These are phyloP conservation scores for Mortierella hygrophila DNA, from an alignment of 192 early-diverging fungal species.

Conservation along the genomic window DNA sequence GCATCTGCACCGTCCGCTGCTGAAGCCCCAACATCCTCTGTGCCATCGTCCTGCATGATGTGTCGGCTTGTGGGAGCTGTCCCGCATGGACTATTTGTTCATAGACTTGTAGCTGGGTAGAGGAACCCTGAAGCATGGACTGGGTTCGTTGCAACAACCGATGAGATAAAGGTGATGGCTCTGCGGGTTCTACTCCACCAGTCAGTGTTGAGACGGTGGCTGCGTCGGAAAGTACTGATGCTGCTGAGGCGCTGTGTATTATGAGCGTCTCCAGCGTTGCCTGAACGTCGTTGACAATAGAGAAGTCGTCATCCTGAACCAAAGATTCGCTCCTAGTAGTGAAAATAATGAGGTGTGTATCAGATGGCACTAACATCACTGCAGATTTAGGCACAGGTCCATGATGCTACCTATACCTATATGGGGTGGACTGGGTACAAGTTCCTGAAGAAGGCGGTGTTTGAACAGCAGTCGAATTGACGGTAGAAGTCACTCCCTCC, in stretches of 20 bases:
- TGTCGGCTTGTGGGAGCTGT: conserved; percentile 24
- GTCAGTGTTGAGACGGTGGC: background rate
- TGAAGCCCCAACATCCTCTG: conserved; percentile 14
- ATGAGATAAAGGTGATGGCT: background rate
- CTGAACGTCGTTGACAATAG: background rate
- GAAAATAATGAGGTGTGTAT: background rate
- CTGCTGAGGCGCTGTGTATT: background rate
- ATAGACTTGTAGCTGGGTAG: conserved; percentile 22
- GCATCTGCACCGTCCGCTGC: conserved; percentile 10
- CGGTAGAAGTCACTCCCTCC: background rate
- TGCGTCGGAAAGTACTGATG: background rate
- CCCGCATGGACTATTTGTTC: conserved; percentile 24
- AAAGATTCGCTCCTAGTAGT: background rate
- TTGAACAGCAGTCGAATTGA: background rate
- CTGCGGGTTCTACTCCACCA: background rate
- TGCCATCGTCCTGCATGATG: conserved; percentile 31
- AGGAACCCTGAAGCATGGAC: conserved; percentile 23
- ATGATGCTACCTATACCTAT: background rate
- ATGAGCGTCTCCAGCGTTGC: background rate
- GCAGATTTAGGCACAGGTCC: background rate
- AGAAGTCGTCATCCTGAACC: background rate
- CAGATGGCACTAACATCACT: background rate
- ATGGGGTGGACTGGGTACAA: background rate
- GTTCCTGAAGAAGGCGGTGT: background rate
- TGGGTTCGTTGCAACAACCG: conserved; percentile 11